Base-by-base conservation (phyloP, 108 stramenopile species). In the Fistulifera pelliculosa region DNA sequence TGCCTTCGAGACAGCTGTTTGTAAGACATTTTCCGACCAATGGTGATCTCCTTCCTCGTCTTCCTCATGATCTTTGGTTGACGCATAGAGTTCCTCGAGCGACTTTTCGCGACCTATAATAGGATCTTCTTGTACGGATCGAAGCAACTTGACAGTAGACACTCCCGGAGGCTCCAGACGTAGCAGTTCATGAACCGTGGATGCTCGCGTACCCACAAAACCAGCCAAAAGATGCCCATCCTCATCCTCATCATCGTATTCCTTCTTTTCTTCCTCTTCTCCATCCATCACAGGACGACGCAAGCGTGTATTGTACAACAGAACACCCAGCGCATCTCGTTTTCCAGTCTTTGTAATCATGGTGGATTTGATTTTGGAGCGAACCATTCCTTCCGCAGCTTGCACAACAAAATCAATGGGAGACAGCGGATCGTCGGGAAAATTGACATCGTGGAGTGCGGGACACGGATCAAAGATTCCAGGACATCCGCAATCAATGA, bases 101-200 rank as follows among this genome's bases (percentile, higher is more conserved):
- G 21, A 45, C 11, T 45, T 21, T 18, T n/a, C 39, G 25, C 39
- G 28, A 31, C 38, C 44, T 13, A 27, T 14, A 25, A 19, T 40
- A 38, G 38, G 31, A 40, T 22, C 38, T 14, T 71, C 47, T 19
- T 45, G 44, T 31, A 52, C 43, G 52, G 52, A 15, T 55, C 47
- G 52, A 57, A 77, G 47, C 25, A 44, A 52, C n/a, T 52, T 42
- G n/a, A 61, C 54, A 24, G 66, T 52, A 1, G 53, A 60, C 27
- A 75, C 77, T 26, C 87, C 83, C 0, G 83, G 87, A 12, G 79
- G 77, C 35, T 56, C 57, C 44, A 89, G 52, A 24, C 71, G 58
- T 25, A 85, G 23, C 35, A 85, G 57, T 56, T 68, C 54, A 49
- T 83, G 68, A 17, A 75, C 79, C 6, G 31, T 35, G 31, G 31